Evolutionary conservation across 169 alveolate genomes (phyloP).

Genomic region (Eimeria brunetti): DNA sequence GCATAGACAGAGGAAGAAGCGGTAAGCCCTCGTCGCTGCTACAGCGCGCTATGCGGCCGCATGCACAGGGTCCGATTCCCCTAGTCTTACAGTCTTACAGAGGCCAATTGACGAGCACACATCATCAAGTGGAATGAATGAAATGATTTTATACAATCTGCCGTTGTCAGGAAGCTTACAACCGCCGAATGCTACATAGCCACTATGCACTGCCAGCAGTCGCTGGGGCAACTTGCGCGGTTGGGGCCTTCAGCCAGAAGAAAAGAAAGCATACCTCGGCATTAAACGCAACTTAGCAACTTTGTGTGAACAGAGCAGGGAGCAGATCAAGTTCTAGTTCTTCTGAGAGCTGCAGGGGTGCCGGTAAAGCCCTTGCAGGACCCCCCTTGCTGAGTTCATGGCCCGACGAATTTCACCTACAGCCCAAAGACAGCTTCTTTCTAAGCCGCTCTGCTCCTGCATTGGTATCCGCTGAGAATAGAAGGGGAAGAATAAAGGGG

Average conservation of each 20-base stretch:
- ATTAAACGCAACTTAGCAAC: neutral
- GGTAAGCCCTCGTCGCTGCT: neutral
- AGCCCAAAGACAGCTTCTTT: neutral
- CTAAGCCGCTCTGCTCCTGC: neutral
- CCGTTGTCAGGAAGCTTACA: neutral
- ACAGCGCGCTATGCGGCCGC: neutral
- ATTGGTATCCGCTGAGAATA: neutral
- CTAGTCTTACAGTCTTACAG: neutral
- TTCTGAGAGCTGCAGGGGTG: neutral
- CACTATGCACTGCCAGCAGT: constrained; percentile 10
- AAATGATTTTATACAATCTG: neutral
- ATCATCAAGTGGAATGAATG: neutral
- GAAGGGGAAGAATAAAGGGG: neutral
- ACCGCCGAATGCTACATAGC: neutral
- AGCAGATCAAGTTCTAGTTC: neutral
- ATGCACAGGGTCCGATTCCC: neutral
- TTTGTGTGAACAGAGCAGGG: neutral
- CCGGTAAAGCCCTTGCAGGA: neutral
- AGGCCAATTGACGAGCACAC: neutral
- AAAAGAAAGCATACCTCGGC: neutral
- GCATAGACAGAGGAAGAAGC: neutral
- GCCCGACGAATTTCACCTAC: neutral
- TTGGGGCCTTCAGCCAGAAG: neutral
- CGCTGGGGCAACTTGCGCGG: constrained; percentile 10
- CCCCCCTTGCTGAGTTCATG: neutral